These are phyloP conservation scores for Ophiostoma himal-ulmi DNA, from an alignment of 2,329 filamentous ascomycete species.

Conservation along the genomic window DNA sequence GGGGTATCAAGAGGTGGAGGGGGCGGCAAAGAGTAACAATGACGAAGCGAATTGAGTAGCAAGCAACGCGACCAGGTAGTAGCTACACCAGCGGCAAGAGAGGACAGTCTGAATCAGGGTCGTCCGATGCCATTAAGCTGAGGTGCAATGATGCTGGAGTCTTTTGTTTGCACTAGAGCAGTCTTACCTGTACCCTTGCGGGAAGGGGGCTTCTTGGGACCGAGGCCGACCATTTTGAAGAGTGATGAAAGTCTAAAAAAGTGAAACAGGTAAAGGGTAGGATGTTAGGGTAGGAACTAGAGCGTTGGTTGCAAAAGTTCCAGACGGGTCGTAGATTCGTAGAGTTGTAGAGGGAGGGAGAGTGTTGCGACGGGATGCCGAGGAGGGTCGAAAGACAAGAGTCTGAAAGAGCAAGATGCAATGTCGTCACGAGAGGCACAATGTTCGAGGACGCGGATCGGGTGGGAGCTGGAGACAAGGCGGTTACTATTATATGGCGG, in stretches of 20 bases:
- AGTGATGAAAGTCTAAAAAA: not conserved
- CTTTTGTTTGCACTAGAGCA: not conserved
- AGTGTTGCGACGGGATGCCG: not conserved
- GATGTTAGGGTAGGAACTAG: not conserved
- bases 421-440: not conserved
- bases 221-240: slow-evolving; percentile 55
- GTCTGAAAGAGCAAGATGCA: not conserved
- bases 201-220: slow-evolving; percentile 59
- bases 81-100: not conserved
- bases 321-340: not conserved
- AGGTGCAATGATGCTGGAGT: not conserved
- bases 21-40: not conserved
- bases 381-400: not conserved
- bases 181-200: slow-evolving; percentile 42
- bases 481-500: slow-evolving; percentile 3
- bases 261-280: not conserved
- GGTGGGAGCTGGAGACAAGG: not conserved
- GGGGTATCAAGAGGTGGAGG: slow-evolving; percentile 3
- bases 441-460: not conserved
- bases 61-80: not conserved
- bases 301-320: not conserved
- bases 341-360: not conserved
- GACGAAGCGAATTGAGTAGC: not conserved
- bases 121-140: not conserved
- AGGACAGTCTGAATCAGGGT: not conserved